Evolutionary conservation across 2,329 filamentous ascomycete species (phyloP), one percentile per base, ranked within the genome.

Genomic region (Chaetomiaceae sp.): DNA sequence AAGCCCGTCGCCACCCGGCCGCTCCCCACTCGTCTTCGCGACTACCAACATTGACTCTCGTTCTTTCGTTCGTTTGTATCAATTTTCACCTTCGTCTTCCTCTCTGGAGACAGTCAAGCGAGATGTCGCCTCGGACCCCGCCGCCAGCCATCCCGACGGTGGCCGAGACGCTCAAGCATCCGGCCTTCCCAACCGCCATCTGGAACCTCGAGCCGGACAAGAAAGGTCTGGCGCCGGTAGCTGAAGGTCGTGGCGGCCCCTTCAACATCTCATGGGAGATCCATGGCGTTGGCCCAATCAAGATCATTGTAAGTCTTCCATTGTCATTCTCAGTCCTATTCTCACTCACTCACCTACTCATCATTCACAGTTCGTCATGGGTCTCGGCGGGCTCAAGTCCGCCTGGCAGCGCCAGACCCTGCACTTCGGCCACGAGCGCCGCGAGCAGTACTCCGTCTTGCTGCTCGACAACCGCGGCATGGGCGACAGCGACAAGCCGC

Each of bases 391-490:
- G 46, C 74, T 72, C 49, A 73, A 77, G 60, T 73, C 78, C 35
- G 75, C 81, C 46, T 94, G 86, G 86, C 88, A 94, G 69, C 80
- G 86, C 43, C 88, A 94, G 62, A 93, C 84, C 9, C 79, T 84
- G 55, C 76, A 88, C 67, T 91, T 94, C 60, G 87, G 86, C 42
- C 88, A 95, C 67, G 72, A 79, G 41, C 72, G 79, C 50, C 75
- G 71, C 38, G 70, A 79, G 50, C 70, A 75, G 54, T 94, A 89
- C 68, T 83, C 84, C 0, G 83, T 82, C 45, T 75, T 95, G 6
- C 68, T 93, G 46, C 72, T 88, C 54, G 89, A 95, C 69, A 95
- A 95, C 67, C 80, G 89, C 56, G 88, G 89, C 52, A 84, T 94
- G 61, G 89, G 89, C 47, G 76, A 76, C 51, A 88, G 84, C 39